Evolutionary conservation across 2,329 filamentous ascomycete genomes (phyloP).

Genomic region (Pyricularia sp.): DNA sequence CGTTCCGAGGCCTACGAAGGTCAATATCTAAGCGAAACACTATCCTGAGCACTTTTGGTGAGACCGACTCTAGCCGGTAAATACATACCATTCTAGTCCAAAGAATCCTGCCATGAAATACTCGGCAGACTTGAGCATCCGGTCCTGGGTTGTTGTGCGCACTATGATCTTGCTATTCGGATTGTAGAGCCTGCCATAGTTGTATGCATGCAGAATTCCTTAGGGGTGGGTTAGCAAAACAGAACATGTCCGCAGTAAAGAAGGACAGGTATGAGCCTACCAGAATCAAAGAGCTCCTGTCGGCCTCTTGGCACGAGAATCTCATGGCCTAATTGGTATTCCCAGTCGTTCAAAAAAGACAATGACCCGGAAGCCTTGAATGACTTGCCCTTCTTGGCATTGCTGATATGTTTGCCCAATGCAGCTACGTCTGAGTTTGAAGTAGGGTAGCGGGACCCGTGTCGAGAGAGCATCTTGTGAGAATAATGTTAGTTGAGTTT

Average conservation of each 20-base stretch:
- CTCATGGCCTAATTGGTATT: conserved; percentile 58
- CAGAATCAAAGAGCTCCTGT: conserved; percentile 62
- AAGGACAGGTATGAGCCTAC: conserved; percentile 13
- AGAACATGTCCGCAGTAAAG: neutral
- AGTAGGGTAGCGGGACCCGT: conserved; percentile 67
- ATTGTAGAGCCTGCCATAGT: conserved; percentile 63
- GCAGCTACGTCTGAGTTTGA: conserved; percentile 41
- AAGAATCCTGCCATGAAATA: conserved; percentile 76
- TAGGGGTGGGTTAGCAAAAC: neutral
- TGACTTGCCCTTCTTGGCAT: conserved; percentile 31
- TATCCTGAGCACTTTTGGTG: neutral
- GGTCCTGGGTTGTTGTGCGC: conserved; percentile 65
- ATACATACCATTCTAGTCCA: conserved; percentile 54
- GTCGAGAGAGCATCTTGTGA: conserved; percentile 58
- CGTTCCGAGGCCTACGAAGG: conserved; percentile 48
- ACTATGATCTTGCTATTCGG: conserved; percentile 64
- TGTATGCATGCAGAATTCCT: conserved; percentile 63
- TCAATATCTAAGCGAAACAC: neutral
- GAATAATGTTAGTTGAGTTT: neutral
- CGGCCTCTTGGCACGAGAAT: conserved; percentile 66
- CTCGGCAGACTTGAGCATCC: conserved; percentile 69
- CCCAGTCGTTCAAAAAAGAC: conserved; percentile 61
- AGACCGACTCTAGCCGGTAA: no score
- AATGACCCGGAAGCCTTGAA: conserved; percentile 49
- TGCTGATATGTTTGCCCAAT: conserved; percentile 48